Evolutionary conservation across 1,139 yeast genomes (phyloP), one percentile per base, ranked within the genome.

Genomic region (Hanseniaspora sp.): DNA sequence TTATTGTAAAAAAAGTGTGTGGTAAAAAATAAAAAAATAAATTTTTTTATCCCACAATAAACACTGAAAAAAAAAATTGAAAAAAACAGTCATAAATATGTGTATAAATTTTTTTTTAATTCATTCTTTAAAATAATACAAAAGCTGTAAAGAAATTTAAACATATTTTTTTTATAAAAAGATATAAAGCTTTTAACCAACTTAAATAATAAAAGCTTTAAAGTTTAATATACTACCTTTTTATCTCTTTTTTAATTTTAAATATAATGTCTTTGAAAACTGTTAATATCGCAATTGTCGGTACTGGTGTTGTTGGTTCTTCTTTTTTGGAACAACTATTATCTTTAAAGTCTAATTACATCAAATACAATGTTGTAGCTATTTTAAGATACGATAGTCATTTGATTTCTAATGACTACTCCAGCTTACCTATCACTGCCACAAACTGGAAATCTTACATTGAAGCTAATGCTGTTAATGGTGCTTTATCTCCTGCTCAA

Each of bases 231-330:
- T 11, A 9, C 7, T 28, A 1, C 17, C 5, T 13, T 28, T 41
- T 13, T 28, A 23, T 28, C 7, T 43, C 7, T 1, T 31, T 15
- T 12, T 23, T 5, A 30, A 3, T 23, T 23, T 23, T 23, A 23
- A 23, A 23, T 23, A 23, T n/a, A 15, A 54, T 54, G 56, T 38
- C 54, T 49, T 34, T 52, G 13, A 54, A 54, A 49, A 15, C 52
- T 46, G 67, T 67, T 53, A 66, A 77, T 64, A 74, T 78, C 57
- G 83, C 82, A 55, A 74, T 78, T 55, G 75, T 78, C 59, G 68
- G 69, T 56, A 82, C 96, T 52, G 97, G 97, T 62, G 92, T 88
- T 54, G 97, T 92, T 58, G 99, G 99, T 56, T 77, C 94, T 39
- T 88, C 96, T 54, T 87, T 87, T 71, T 74, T 92, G 69, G 79